Evolutionary conservation across 495 filamentous ascomycete species (phyloP), one percentile per base, ranked within the genome.

Genomic region (Diplogelasinospora grovesii): DNA sequence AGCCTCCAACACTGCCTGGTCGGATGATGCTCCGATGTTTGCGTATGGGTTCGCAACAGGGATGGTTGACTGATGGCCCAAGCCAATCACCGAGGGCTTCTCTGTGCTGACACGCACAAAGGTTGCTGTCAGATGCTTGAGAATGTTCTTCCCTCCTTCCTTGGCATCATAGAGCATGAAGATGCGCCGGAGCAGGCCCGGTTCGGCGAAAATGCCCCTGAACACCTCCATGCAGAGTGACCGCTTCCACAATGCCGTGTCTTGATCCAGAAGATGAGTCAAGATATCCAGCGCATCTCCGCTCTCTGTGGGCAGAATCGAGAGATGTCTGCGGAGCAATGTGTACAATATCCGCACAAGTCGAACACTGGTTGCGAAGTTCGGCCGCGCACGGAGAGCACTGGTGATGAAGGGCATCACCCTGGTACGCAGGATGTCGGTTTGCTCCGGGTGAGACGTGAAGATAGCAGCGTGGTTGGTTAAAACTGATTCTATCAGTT

Each of bases 211-310:
- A 26, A 97, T 72, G 16, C 81, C 84, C 22, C 85, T 76, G 48
- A 94, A 86, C 0, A 94, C 71, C 53, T 98, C 92, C 80, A 98
- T 89, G 46, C 86, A 90, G 13, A 95, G 57, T 1, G 85, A 79
- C 25, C 93, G 71, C 54, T 86, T 95, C 92, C 92, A 98, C 4
- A 76, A 57, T 1, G 77, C 68, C 4, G 78, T 77, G 43, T 95
- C 93, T 10, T 84, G 84, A 50, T 98, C 92, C 10, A 97, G 70
- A 49, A 93, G 74, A 48, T 93, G 86, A 6, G 84, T 95, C 11
- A 97, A 61, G n/a, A 94, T 71, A 13, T 81, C 78, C 13, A 97
- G 64, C 9, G 85, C 84, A 61, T 89, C 82, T 32, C 90, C 89
- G 50, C 86, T 89, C 60, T 97, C 88, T 0, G 78, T 66, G 2